Conservation (phyloP, 2,329 filamentous ascomycete genomes). For the Sclerotinia borealis region DNA sequence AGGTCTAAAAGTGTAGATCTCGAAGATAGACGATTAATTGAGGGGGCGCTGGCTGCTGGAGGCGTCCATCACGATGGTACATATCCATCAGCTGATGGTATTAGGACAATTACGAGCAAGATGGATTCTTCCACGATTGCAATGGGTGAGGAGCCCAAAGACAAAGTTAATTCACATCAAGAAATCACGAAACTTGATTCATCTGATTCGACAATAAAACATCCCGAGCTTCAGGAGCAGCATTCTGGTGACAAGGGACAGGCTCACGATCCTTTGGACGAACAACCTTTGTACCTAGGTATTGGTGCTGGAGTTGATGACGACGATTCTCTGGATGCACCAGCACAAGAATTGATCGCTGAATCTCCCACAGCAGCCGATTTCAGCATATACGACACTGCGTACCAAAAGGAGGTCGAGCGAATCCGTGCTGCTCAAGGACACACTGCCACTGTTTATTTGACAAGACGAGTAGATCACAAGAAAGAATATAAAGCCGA, state of each 20-base stretch:
- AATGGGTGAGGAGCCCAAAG: neutral
- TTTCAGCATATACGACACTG: conserved; percentile 81
- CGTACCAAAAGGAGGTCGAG: conserved; percentile 76
- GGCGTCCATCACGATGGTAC: conserved; percentile 45
- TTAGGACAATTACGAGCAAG: neutral
- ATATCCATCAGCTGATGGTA: conserved; percentile 22
- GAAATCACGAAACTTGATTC: conserved; percentile 17
- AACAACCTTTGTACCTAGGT: conserved; percentile 61
- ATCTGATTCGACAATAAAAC: neutral
- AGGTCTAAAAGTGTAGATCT: conserved; percentile 45
- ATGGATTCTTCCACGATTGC: conserved; percentile 15
- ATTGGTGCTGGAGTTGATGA: conserved; percentile 63
- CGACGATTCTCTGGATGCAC: conserved; percentile 33
- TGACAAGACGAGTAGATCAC: conserved; percentile 44
- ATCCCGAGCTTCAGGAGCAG: conserved; percentile 14
- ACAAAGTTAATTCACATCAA: neutral
- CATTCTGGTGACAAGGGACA: conserved; percentile 49
- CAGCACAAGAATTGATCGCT: conserved; percentile 52
- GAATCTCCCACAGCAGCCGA: conserved; percentile 82
- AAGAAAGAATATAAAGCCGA: conserved; percentile 31
- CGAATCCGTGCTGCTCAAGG: conserved; percentile 53
- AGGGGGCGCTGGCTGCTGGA: conserved; percentile 45
- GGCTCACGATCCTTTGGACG: conserved; percentile 57
- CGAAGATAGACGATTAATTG: conserved; percentile 44
- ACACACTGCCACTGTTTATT: conserved; percentile 50